Base-by-base conservation (phyloP, 768 basidiomycete species). In the Nevesoporus exiguus region DNA sequence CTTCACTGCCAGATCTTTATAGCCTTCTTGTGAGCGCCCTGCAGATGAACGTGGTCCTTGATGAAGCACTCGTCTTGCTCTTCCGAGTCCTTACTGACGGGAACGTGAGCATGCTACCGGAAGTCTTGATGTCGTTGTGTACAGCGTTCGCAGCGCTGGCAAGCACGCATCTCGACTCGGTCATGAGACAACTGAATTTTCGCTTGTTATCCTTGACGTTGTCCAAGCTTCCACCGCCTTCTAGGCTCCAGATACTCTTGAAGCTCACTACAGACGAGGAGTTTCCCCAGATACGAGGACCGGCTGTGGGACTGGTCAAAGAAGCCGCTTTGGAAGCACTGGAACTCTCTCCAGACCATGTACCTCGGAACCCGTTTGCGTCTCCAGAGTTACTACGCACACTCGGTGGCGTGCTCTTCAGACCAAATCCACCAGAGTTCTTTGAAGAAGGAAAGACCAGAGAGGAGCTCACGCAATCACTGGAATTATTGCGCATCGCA, bases 281-380 rank as follows among this genome's bases (percentile, higher is more conserved):
- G 15, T 79, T 80, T 43, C 84, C 84, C 0, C 84, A 86, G 61
- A 86, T 90, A 77, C 77, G 83, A 9, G 80, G 82, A 0, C 85
- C 87, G 1, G 80, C 85, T 0, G 75, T 91, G 0, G 84, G 85
- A 0, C 73, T 90, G 2, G 76, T 89, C 1, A 87, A 85, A 64
- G 86, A 90, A 47, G 80, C 81, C 1, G 70, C 84, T 1, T 66
- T 90, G 11, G 79, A 85, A 46, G 80, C 76, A 0, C 67, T 80
- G 2, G 56, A 79, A 9, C 58, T 71, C 11, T 62, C 66, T 7
- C 17, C 58, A 4, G 40, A 48, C 25, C 49, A 37, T 3, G 57
- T 57, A 40, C 37, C 54, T 31, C 60, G 68, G 25, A 77, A 76
- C 36, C 57, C 79, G 1, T 86, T 90, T 51, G 76, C 77, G 0